Conservation (phyloP, 2,329 filamentous ascomycete species). For the Podosphaera aphanis region DNA sequence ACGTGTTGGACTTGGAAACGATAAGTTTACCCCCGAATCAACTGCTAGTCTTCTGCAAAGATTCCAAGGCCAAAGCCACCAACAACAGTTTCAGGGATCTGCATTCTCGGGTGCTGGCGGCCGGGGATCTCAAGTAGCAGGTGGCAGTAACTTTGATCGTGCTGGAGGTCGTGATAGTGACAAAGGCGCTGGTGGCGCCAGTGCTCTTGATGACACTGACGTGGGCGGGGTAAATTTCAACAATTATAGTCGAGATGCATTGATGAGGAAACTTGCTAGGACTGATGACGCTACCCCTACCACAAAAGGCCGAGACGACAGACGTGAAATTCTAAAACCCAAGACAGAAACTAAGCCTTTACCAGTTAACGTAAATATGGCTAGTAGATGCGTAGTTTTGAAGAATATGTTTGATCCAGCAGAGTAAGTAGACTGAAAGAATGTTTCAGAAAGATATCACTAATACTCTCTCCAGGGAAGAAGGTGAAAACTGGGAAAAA, state of each 20-base stretch:
- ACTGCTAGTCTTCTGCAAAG: slow-evolving; percentile 80
- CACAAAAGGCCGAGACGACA: slow-evolving; percentile 29
- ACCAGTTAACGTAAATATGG: slow-evolving; percentile 72
- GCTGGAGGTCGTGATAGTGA: slow-evolving; percentile 73
- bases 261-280: slow-evolving; percentile 96
- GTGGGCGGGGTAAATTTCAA: slow-evolving; percentile 98
- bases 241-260: slow-evolving; percentile 92
- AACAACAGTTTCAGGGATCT: slow-evolving; percentile 61
- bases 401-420: slow-evolving; percentile 88
- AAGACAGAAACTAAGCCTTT: slow-evolving; percentile 58
- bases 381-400: slow-evolving; percentile 78
- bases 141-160: slow-evolving; percentile 59
- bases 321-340: slow-evolving; percentile 51
- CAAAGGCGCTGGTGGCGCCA: slow-evolving; percentile 68
- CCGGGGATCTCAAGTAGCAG: slow-evolving; percentile 61
- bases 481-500: slow-evolving; percentile 71
- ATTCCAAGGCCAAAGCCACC: slow-evolving; percentile 57
- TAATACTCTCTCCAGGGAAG: slow-evolving; percentile 39
- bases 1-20: slow-evolving; percentile 94
- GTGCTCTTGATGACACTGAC: slow-evolving; percentile 89
- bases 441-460: slow-evolving; percentile 3
- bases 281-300: slow-evolving; percentile 57
- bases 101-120: slow-evolving; percentile 78
- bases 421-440: slow-evolving; percentile 39
- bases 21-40: slow-evolving; percentile 98